A percentile compares a stretch with the other conserved stretches of the same genome.
Evolutionary conservation across 208 protist species (phyloP).

Genomic region (Angomonas desouzai): DNA sequence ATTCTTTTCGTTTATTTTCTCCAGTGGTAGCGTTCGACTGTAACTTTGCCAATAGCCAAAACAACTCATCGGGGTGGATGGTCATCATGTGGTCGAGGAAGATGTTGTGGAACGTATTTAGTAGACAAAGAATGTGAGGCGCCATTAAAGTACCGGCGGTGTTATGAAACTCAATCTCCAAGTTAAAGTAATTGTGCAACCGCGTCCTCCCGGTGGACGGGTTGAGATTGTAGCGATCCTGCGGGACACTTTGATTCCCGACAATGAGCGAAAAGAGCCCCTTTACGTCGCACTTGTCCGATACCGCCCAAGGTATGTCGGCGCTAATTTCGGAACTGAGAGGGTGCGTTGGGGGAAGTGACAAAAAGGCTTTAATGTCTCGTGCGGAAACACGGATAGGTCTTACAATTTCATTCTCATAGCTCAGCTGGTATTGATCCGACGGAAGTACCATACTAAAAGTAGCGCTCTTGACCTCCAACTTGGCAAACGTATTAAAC

Average conservation of each 20-base stretch:
- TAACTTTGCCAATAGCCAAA: conserved; percentile 79
- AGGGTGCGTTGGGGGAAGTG: conserved; percentile 61
- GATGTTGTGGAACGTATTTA: conserved; percentile 60
- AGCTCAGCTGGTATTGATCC: conserved; percentile 78
- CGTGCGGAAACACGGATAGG: conserved; percentile 50
- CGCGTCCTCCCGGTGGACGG: conserved; percentile 40
- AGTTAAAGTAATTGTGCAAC: conserved; percentile 59
- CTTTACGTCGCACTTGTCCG: conserved; percentile 38
- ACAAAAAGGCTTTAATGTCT: conserved; percentile 51
- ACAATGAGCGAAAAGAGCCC: conserved; percentile 61
- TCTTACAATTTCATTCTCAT: conserved; percentile 66
- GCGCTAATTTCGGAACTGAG: conserved; percentile 39
- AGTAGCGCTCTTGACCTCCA: conserved; percentile 37
- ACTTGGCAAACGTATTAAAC: conserved; percentile 67
- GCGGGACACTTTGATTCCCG: conserved; percentile 61
- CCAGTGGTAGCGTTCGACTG: conserved; percentile 63
- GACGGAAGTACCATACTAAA: conserved; percentile 69
- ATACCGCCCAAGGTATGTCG: conserved; percentile 39
- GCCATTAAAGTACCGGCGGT: conserved; percentile 57
- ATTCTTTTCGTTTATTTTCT: conserved; percentile 74
- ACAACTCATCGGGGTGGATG: conserved; percentile 73
- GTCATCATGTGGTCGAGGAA: conserved; percentile 62
- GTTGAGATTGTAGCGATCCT: conserved; percentile 44
- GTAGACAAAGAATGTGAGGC: conserved; percentile 60
- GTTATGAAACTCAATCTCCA: conserved; percentile 59